Conservation (phyloP, 345 rosid genomes). For the Populus davidiana region DNA sequence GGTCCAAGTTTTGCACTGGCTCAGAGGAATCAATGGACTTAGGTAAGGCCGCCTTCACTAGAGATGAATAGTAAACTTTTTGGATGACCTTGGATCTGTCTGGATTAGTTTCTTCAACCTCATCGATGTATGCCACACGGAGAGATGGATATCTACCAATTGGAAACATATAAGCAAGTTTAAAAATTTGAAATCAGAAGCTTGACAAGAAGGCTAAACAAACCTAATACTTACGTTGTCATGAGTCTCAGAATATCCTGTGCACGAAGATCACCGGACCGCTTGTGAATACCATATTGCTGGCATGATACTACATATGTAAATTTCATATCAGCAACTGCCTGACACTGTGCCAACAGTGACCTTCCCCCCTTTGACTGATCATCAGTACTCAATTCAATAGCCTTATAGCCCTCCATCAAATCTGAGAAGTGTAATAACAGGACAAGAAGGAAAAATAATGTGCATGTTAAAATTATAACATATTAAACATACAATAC, state of each 20-base stretch:
- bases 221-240: conserved; percentile 54
- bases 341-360: conserved; percentile 86
- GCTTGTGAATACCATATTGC: conserved; percentile 87
- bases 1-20: conserved; percentile 81
- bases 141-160: conserved; percentile 87
- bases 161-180: conserved; percentile 12
- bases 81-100: conserved; percentile 59
- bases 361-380: conserved; percentile 72
- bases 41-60: conserved; percentile 82
- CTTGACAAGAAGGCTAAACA: conserved; percentile 8
- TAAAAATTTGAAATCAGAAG: conserved; percentile 7
- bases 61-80: conserved; percentile 80
- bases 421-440: conserved; percentile 54
- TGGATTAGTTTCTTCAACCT: conserved; percentile 81
- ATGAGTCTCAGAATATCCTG: conserved; percentile 85
- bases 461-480: not conserved
- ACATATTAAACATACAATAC: not conserved
- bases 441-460: conserved; percentile 18
- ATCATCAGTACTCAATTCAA: conserved; percentile 67
- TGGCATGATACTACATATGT: conserved; percentile 96
- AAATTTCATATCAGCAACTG: conserved; percentile 97
- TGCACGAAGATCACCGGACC: conserved; percentile 80
- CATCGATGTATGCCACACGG: conserved; percentile 97
- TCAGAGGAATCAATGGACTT: conserved; percentile 80
- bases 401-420: conserved; percentile 96